A percentile compares a stretch with the other conserved stretches of the same genome.
Evolutionary conservation across 108 stramenopile species (phyloP).

Genomic region (Pelagomonas calceolata): DNA sequence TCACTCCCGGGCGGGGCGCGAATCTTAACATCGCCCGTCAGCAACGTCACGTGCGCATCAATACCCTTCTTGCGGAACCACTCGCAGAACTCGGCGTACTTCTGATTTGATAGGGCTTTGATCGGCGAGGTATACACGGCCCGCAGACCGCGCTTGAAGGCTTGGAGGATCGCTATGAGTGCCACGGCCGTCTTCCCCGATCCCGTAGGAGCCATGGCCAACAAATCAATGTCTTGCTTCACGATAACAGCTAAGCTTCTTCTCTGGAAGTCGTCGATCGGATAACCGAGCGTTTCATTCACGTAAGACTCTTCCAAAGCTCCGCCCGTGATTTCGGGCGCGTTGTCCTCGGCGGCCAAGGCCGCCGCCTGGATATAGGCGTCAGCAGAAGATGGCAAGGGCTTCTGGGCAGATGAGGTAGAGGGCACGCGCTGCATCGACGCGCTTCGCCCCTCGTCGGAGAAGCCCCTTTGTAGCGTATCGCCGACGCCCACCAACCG

Average conservation of each 20-base stretch:
- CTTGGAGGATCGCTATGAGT: conserved; percentile 77
- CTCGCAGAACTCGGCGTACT: conserved; percentile 76
- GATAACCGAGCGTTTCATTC: neutral
- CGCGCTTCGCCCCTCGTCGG: too few species aligned
- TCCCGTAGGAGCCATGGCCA: conserved; percentile 77
- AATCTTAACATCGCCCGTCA: conserved; percentile 65
- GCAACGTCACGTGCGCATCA: conserved; percentile 54
- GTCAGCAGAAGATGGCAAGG: too few species aligned
- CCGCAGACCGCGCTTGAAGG: conserved; percentile 56
- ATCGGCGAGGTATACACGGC: conserved; percentile 83
- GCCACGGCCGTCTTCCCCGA: conserved; percentile 87
- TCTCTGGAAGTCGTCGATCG: conserved; percentile 78
- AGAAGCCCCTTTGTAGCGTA: too few species aligned
- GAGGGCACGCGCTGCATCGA: too few species aligned
- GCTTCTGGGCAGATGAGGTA: too few species aligned
- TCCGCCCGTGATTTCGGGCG: neutral
- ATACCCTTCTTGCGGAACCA: conserved; percentile 50
- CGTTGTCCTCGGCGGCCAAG: neutral
- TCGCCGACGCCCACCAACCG: neutral
- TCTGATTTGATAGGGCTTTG: conserved; percentile 87
- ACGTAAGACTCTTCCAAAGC: neutral
- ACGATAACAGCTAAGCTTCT: conserved; percentile 73
- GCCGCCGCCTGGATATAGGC: too few species aligned
- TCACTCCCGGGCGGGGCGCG: conserved; percentile 34
- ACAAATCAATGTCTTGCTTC: conserved; percentile 68